These are phyloP conservation scores for Serpula lacrymans DNA, from an alignment of 768 basidiomycete genomes.

Conservation along the genomic window DNA sequence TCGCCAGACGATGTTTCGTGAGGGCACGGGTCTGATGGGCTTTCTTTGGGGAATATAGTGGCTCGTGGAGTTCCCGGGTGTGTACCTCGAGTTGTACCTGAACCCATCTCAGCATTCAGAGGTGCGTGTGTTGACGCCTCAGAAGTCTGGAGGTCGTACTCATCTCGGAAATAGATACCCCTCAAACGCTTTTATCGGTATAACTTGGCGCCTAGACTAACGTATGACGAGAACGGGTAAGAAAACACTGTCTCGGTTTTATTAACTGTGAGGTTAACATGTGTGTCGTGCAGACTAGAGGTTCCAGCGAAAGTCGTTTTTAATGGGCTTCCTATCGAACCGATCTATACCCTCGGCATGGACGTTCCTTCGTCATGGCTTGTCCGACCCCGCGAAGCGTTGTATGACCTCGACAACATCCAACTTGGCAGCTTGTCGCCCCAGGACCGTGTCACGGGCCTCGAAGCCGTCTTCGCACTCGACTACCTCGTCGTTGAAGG, in stretches of 20 bases:
- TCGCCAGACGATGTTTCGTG: neutral
- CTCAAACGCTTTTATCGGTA: slow-evolving; percentile 92
- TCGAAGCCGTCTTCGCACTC: slow-evolving; percentile 81
- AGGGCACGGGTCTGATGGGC: slow-evolving; percentile 1
- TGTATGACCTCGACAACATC: slow-evolving; percentile 95
- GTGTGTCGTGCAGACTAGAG: slow-evolving; percentile 44
- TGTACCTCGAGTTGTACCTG: slow-evolving; percentile 73
- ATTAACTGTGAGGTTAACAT: neutral
- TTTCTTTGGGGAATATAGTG: slow-evolving; percentile 44
- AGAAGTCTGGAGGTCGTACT: neutral
- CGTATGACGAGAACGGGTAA: slow-evolving; percentile 72
- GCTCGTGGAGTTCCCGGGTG: slow-evolving; percentile 58
- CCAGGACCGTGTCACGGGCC: slow-evolving; percentile 46
- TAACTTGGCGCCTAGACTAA: slow-evolving; percentile 51
- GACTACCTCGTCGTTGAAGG: slow-evolving; percentile 94
- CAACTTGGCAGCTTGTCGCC: slow-evolving; percentile 67
- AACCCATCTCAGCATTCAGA: slow-evolving; percentile 69
- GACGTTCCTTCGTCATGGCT: slow-evolving; percentile 93
- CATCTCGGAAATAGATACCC: slow-evolving; percentile 55
- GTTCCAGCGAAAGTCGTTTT: slow-evolving; percentile 59
- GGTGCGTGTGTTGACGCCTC: slow-evolving; percentile 37
- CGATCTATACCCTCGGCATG: slow-evolving; percentile 92
- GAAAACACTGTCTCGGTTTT: slow-evolving; percentile 14
- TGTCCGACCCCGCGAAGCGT: slow-evolving; percentile 82
- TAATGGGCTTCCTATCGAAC: slow-evolving; percentile 70